A percentile compares a stretch with the other conserved stretches of the same genome.
These are phyloP conservation scores for Litsea cubeba DNA, from an alignment of 164 flowering plant genomes.

Conservation along the genomic window DNA sequence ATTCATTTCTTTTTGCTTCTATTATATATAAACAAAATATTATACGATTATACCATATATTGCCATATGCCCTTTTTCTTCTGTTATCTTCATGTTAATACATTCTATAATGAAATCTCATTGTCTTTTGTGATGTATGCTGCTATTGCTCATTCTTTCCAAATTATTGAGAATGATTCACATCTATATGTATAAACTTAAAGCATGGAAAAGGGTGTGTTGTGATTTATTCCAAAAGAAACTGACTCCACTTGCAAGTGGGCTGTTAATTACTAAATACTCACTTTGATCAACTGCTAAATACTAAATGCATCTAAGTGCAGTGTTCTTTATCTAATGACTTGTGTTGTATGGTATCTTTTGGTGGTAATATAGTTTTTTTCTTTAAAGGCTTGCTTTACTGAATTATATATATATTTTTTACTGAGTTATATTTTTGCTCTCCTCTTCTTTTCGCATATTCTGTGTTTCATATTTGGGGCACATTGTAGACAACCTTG, in stretches of 20 bases:
- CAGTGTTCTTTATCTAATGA: neutral
- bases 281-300: neutral
- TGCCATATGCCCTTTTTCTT: too few species aligned
- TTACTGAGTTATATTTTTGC: neutral
- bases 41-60: neutral
- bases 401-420: neutral
- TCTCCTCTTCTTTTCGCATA: neutral
- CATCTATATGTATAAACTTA: neutral
- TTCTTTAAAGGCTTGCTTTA: neutral
- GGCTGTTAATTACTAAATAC: neutral
- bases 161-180: neutral
- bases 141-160: neutral
- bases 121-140: neutral
- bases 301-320: neutral
- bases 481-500: constrained; percentile 34
- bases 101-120: neutral
- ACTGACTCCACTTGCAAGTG: neutral
- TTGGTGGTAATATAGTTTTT: neutral
- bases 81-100: neutral
- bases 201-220: neutral
- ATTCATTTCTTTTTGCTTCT: neutral
- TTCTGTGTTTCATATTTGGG: constrained; percentile 10
- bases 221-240: neutral
- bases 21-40: too few species aligned
- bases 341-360: neutral